These are phyloP conservation scores for Bretziella fagacearum DNA, from an alignment of 2,329 filamentous ascomycete species.

Conservation along the genomic window DNA sequence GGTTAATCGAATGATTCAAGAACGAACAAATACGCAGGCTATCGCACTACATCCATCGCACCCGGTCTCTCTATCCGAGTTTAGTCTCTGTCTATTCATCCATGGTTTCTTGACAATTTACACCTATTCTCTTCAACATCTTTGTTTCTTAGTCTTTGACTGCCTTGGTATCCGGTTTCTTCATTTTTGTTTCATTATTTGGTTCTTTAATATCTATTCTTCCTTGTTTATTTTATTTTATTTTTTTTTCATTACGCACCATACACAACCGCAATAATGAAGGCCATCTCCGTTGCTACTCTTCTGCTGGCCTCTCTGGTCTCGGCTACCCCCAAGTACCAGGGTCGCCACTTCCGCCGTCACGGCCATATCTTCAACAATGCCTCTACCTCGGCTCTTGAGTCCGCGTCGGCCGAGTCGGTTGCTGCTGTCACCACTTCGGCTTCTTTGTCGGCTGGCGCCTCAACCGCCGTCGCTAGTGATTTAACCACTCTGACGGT, in stretches of 20 bases:
- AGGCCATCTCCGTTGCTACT: conserved; percentile 12
- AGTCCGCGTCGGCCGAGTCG: neutral
- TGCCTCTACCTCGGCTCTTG: neutral
- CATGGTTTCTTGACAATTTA: too few species aligned
- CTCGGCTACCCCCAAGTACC: conserved; percentile 11
- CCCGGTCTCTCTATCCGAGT: too few species aligned
- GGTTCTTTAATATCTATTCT: too few species aligned
- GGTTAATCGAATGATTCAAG: neutral
- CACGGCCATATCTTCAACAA: neutral
- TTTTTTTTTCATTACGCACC: neutral
- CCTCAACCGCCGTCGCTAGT: conserved; percentile 16
- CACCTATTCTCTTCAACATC: neutral
- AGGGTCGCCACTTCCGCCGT: conserved; percentile 11
- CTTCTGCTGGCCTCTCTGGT: conserved; percentile 11
- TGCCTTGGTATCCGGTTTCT: neutral
- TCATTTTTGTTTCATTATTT: neutral
- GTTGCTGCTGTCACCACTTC: conserved; percentile 2
- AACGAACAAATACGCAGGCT: neutral
- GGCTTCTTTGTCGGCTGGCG: neutral
- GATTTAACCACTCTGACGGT: conserved; percentile 29
- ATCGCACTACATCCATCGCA: too few species aligned
- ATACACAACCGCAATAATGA: conserved; percentile 9
- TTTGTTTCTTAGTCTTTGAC: neutral
- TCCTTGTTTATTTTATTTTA: too few species aligned
- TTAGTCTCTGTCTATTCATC: too few species aligned